These are phyloP conservation scores for Stramenopiles sp. DNA, from an alignment of 352 stramenopile species.

Conservation along the genomic window DNA sequence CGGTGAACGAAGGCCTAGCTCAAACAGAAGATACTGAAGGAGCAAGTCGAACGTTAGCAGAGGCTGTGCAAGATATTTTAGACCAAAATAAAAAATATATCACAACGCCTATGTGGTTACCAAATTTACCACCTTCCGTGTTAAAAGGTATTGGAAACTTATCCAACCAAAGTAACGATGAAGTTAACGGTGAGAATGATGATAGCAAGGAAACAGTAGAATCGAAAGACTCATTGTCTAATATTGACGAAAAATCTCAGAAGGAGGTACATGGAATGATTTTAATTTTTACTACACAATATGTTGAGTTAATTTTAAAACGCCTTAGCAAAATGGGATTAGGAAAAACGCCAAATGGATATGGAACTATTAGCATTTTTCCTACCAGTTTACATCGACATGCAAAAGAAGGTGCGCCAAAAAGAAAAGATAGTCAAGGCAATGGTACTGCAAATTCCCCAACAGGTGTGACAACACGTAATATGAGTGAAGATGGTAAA, in stretches of 20 bases:
- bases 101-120: not conserved
- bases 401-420: too few species aligned
- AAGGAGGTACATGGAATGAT: too few species aligned
- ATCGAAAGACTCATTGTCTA: too few species aligned
- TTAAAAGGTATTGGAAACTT: not conserved
- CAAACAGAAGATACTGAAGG: not conserved
- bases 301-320: not conserved
- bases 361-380: not conserved
- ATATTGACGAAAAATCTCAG: too few species aligned
- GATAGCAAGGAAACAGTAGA: too few species aligned
- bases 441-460: not conserved
- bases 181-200: too few species aligned
- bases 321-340: not conserved
- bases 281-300: conserved; percentile 3
- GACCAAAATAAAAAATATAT: not conserved
- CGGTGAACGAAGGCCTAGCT: not conserved
- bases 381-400: not conserved
- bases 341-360: not conserved
- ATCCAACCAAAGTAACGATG: not conserved
- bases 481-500: not conserved
- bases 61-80: not conserved
- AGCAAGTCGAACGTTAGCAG: not conserved
- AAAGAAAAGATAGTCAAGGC: too few species aligned
- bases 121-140: not conserved
- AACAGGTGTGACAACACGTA: not conserved